A percentile compares a stretch with the other conserved stretches of the same genome.
These are phyloP conservation scores for Fusarium tupiense DNA, from an alignment of 2,329 filamentous ascomycete genomes.

Conservation along the genomic window DNA sequence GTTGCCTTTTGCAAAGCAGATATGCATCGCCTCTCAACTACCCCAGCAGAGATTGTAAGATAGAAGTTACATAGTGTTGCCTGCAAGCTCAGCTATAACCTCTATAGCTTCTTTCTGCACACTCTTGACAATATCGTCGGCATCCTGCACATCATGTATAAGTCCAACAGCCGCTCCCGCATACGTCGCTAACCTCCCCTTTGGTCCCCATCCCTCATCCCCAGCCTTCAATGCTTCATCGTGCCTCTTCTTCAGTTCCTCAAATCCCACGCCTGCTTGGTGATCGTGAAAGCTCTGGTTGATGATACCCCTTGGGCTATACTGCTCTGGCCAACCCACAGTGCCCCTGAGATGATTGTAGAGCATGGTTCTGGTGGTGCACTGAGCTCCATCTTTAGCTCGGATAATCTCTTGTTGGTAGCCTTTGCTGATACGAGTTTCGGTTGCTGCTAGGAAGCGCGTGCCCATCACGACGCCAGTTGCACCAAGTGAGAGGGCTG, in stretches of 20 bases:
- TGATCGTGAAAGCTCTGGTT: constrained; percentile 53
- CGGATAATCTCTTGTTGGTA: constrained; percentile 56
- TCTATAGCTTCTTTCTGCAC: constrained; percentile 43
- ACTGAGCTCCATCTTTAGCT: constrained; percentile 51
- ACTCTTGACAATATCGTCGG: constrained; percentile 50
- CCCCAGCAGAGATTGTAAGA: neutral
- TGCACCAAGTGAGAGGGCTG: constrained; percentile 61
- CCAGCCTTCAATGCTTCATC: constrained; percentile 49
- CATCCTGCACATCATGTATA: constrained; percentile 52
- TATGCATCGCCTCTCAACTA: neutral
- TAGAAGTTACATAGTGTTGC: neutral
- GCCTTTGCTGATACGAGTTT: constrained; percentile 52
- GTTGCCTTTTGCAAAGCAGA: neutral
- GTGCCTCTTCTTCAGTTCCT: constrained; percentile 55
- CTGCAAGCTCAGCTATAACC: neutral
- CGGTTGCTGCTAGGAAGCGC: constrained; percentile 63
- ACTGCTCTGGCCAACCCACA: constrained; percentile 53
- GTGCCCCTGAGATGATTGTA: constrained; percentile 56
- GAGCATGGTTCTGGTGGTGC: constrained; percentile 54
- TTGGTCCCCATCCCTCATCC: constrained; percentile 57
- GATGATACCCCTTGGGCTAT: constrained; percentile 52
- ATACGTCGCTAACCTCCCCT: constrained; percentile 61
- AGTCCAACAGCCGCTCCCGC: constrained; percentile 58
- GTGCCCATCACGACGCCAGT: constrained; percentile 70
- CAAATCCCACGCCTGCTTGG: constrained; percentile 51